Evolutionary conservation across 2,329 filamentous ascomycete genomes (phyloP).

Genomic region (Aspergillus brunneoviolaceus): DNA sequence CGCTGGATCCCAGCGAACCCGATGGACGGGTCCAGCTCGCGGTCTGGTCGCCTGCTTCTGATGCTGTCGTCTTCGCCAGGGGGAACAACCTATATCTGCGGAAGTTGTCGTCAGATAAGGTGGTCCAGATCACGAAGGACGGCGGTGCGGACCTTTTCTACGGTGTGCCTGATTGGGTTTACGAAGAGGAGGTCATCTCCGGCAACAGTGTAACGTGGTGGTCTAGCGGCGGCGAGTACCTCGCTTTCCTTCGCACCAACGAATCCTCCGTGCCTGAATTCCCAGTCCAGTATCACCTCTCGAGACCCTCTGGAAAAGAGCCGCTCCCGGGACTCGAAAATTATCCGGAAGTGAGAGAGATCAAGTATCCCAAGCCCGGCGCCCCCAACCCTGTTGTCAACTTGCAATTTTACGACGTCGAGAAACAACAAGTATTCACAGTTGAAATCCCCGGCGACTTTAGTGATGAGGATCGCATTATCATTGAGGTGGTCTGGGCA

Average conservation of each 20-base stretch:
- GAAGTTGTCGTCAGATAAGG: slow-evolving; percentile 58
- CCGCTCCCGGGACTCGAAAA: slow-evolving; percentile 72
- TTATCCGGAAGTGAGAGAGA: slow-evolving; percentile 85
- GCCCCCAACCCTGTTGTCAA: slow-evolving; percentile 89
- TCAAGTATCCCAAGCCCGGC: slow-evolving; percentile 97
- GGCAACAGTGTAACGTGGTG: slow-evolving; percentile 90
- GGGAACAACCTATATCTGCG: slow-evolving; percentile 89
- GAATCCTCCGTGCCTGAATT: slow-evolving; percentile 90
- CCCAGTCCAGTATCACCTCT: slow-evolving; percentile 89
- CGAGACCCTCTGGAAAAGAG: slow-evolving; percentile 72
- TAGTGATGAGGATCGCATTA: slow-evolving; percentile 75
- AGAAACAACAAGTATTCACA: slow-evolving; percentile 72
- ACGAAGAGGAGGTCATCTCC: slow-evolving; percentile 80
- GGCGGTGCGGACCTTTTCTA: slow-evolving; percentile 90
- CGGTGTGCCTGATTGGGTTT: slow-evolving; percentile 96
- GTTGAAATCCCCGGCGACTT: slow-evolving; percentile 79
- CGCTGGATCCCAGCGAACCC: slow-evolving; percentile 69
- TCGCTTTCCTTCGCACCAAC: slow-evolving; percentile 91
- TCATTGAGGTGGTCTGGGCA: slow-evolving; percentile 92
- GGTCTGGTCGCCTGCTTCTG: slow-evolving; percentile 82
- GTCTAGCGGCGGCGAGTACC: slow-evolving; percentile 82
- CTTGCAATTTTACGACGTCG: slow-evolving; percentile 83
- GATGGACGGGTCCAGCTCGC: slow-evolving; percentile 75
- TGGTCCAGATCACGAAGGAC: slow-evolving; percentile 77
- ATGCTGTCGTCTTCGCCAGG: slow-evolving; percentile 84